Base-by-base conservation (phyloP, 164 flowering plant species). In the Vitis riparia region DNA sequence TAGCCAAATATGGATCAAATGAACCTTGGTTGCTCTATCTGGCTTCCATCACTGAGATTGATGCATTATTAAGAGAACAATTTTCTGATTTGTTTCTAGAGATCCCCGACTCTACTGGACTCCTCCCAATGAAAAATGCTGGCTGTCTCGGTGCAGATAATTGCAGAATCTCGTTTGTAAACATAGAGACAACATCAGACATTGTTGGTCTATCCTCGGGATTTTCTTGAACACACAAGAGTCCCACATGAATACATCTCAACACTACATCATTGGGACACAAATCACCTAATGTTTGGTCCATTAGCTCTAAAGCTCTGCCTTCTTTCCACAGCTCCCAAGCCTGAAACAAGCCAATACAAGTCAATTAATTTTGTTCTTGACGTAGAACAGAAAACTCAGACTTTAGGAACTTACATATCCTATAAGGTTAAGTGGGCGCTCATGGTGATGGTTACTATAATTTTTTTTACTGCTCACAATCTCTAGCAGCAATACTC, bases 401-500 rank as follows among this genome's bases (percentile, higher is more conserved):
- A 8, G 23, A 65, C 9, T 51, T 29, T 16, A 4, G 30, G 6
- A 50, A 69, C 77, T 80, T 74, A 80, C 83, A 77, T 80, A 66
- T 44, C 75, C 80, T 9, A 68, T 44, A 17, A 80, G 80, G 60
- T 68, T 77, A 48, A 71, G 70, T 8, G 68, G 67, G 17, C 47
- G 72, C 2, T 71, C 71, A 7, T 68, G 11, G 15, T 71, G 71
- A 29, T 71, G 16, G 27, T 47, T 51, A 11, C 71, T 55, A 14
- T 58, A 62, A 15, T 76, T 81, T 53, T 47, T 81, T 53, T 10
- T 76, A 1, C 79, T 62, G 11, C 75, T 71, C 14, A 76, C 51
- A 13, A 79, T 79, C 62, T 79, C 82, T 30, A 80, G 59, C 52
- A 80, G 48, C 14, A 81, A 37, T 10, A 81, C 73, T 9, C 82